These are phyloP conservation scores for Amniculicola lignicola DNA, from an alignment of 495 filamentous ascomycete genomes.

Conservation along the genomic window DNA sequence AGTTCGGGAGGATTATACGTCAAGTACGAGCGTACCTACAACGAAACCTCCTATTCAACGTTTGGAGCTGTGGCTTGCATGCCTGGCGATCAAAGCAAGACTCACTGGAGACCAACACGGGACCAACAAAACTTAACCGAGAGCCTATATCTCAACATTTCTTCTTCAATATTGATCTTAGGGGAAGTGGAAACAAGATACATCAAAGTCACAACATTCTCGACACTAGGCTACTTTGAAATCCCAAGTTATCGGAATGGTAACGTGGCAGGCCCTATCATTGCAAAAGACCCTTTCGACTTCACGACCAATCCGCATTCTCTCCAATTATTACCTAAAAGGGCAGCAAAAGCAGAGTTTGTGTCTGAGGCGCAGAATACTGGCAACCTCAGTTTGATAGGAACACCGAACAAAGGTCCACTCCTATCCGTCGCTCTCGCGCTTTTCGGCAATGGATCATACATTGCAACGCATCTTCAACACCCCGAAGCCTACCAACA, in stretches of 20 bases:
- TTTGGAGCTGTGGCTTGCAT: slow-evolving; percentile 5
- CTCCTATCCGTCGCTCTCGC: slow-evolving; percentile 1
- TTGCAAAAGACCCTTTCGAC: slow-evolving; percentile 8
- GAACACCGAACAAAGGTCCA: not conserved
- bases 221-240: slow-evolving; percentile 18
- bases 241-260: slow-evolving; percentile 1
- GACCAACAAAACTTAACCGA: slow-evolving; percentile 13
- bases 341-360: not conserved
- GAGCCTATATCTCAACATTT: slow-evolving; percentile 7
- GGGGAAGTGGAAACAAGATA: not conserved
- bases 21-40: not conserved
- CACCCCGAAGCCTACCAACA: not conserved
- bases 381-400: not conserved
- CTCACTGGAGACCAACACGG: slow-evolving; percentile 9
- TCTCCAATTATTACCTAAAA: not conserved
- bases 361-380: not conserved
- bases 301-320: not conserved
- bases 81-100: not conserved
- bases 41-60: not conserved
- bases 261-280: not conserved
- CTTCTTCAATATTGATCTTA: too few relatives aligned
- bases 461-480: not conserved
- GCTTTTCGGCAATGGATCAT: slow-evolving; percentile 8
- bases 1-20: slow-evolving; percentile 5
- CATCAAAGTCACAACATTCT: not conserved